Conservation (phyloP, 495 filamentous ascomycete genomes). For the Lentithecium fluviatile region DNA sequence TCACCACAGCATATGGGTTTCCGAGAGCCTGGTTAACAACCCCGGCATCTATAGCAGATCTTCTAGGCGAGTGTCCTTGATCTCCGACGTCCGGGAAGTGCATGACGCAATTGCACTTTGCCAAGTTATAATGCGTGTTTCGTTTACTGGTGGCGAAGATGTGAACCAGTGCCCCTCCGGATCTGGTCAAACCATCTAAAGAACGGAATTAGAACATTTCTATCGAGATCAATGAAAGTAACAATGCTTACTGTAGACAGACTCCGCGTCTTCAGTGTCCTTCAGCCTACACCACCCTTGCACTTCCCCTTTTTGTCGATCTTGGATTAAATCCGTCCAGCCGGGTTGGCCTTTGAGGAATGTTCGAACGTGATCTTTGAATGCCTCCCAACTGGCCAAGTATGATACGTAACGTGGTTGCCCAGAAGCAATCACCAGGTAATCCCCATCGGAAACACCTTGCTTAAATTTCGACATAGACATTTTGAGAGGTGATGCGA, state of each 20-base stretch:
- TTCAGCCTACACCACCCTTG: slow-evolving; percentile 27
- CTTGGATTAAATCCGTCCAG: slow-evolving; percentile 24
- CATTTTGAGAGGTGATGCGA: neutral
- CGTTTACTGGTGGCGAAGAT: slow-evolving; percentile 17
- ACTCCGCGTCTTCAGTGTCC: slow-evolving; percentile 17
- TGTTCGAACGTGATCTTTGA: slow-evolving; percentile 30
- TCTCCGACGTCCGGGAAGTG: slow-evolving; percentile 14
- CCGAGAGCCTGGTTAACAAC: slow-evolving; percentile 6
- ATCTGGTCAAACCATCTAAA: slow-evolving; percentile 9
- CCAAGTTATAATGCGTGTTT: slow-evolving; percentile 6
- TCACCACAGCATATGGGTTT: neutral
- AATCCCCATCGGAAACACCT: neutral
- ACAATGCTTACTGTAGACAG: slow-evolving; percentile 22
- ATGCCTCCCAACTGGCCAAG: slow-evolving; percentile 24
- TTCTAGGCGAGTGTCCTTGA: slow-evolving; percentile 16
- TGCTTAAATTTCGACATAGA: neutral
- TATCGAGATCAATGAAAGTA: neutral
- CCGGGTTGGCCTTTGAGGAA: slow-evolving; percentile 22
- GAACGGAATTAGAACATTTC: neutral
- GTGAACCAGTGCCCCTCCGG: slow-evolving; percentile 15
- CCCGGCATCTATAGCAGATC: slow-evolving; percentile 16
- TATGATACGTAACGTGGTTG: slow-evolving; percentile 8
- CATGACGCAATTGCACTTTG: slow-evolving; percentile 22
- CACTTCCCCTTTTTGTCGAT: slow-evolving; percentile 5
- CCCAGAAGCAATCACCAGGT: slow-evolving; percentile 21